phyloP scores from a whole-genome alignment of 139 green algal genomes.

The Chlorella ohadii region DNA sequence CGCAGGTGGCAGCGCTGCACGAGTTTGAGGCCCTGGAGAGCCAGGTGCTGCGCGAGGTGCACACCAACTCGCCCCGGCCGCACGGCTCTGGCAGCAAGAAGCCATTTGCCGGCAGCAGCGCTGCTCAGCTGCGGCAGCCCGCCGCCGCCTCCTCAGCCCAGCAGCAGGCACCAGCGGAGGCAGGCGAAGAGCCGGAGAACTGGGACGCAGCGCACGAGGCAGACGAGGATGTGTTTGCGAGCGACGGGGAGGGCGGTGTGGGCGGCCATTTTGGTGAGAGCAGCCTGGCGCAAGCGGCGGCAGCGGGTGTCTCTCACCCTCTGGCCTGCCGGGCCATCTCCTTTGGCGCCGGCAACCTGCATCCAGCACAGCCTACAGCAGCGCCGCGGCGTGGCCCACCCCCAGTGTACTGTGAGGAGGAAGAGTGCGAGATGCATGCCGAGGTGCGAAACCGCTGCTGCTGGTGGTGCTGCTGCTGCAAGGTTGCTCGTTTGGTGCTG shows the following conservation, averaged over 20 bases:
- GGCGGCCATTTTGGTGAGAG: constrained; percentile 38
- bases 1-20: constrained; percentile 64
- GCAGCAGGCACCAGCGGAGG: not conserved
- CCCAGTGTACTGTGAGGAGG: constrained; percentile 12
- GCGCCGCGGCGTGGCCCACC: not conserved
- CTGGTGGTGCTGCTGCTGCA: not conserved
- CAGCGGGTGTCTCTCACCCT: not conserved
- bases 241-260: constrained; percentile 19
- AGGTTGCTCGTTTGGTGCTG: not conserved
- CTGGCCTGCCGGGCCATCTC: not conserved
- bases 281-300: not conserved
- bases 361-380: not conserved
- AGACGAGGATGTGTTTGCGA: constrained; percentile 26
- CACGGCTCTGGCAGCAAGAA: not conserved
- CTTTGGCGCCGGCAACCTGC: not conserved
- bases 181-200: not conserved
- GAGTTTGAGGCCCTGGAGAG: constrained; percentile 72
- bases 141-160: not conserved
- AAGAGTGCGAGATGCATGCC: constrained; percentile 17
- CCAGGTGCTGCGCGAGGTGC: constrained; percentile 53
- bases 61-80: constrained; percentile 32
- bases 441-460: not conserved
- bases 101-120: not conserved
- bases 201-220: not conserved
- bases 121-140: not conserved